Evolutionary conservation across 2,329 filamentous ascomycete genomes (phyloP).

Genomic region (Pseudogymnoascus sp.): DNA sequence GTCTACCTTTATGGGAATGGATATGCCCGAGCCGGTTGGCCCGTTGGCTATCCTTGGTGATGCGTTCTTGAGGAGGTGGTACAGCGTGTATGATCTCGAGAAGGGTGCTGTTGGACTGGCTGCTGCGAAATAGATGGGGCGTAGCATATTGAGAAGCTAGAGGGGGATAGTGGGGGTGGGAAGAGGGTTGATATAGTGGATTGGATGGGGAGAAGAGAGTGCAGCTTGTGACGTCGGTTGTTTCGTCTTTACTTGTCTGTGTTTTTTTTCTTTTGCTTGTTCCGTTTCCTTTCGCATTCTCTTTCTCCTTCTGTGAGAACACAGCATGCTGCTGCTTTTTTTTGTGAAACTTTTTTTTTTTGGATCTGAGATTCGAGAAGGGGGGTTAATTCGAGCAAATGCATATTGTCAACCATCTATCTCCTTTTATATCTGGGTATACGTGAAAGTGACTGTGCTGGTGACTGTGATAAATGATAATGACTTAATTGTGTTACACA

Average conservation of each 20-base stretch:
- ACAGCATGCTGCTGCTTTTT: not conserved
- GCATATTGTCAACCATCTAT: constrained; percentile 4
- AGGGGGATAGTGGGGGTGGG: not conserved
- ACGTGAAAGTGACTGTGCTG: not conserved
- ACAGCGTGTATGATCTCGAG: constrained; percentile 94
- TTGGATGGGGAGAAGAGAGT: not conserved
- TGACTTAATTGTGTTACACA: too few species aligned
- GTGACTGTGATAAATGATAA: not conserved
- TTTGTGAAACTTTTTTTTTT: not conserved
- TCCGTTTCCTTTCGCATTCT: not conserved
- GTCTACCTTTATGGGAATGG: constrained; percentile 96
- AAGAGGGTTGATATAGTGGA: not conserved
- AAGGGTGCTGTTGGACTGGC: constrained; percentile 85
- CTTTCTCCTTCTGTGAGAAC: not conserved
- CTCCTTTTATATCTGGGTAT: not conserved
- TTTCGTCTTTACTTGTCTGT: not conserved
- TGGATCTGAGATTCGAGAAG: constrained; percentile 6
- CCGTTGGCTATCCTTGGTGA: constrained; percentile 93
- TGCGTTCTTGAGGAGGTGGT: constrained; percentile 76
- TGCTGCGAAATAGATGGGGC: constrained; percentile 57
- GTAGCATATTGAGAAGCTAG: not conserved
- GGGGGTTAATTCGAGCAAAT: not conserved
- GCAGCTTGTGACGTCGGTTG: not conserved
- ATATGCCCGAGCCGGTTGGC: constrained; percentile 72
- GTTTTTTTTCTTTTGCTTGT: not conserved